Evolutionary conservation across 345 rosid genomes (phyloP).

Genomic region (Streptanthus diversifolius): DNA sequence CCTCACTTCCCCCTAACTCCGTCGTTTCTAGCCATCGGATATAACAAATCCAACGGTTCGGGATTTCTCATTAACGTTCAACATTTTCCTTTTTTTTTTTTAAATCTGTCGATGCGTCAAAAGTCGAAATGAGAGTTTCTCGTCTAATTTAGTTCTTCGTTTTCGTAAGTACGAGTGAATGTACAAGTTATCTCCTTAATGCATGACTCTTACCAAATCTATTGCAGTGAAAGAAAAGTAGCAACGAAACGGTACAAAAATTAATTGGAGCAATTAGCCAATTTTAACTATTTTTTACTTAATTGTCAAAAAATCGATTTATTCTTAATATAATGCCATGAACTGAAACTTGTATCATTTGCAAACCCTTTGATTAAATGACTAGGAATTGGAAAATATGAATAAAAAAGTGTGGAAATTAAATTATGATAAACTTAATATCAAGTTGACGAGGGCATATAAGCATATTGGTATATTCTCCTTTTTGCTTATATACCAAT

Average conservation of each 20-base stretch:
- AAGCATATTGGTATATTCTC: slow-evolving; percentile 30
- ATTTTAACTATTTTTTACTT: neutral
- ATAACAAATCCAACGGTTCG: slow-evolving; percentile 1
- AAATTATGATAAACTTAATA: neutral
- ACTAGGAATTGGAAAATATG: neutral
- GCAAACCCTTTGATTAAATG: neutral
- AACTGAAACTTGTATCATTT: neutral
- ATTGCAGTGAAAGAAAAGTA: neutral
- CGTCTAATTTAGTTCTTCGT: neutral
- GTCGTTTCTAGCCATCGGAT: slow-evolving; percentile 8
- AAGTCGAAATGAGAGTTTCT: neutral
- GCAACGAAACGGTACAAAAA: neutral
- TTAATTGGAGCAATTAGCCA: neutral
- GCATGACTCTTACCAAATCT: neutral
- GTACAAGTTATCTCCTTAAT: neutral
- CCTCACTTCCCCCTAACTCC: neutral
- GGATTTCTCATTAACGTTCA: neutral
- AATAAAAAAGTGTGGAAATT: neutral
- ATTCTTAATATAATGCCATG: neutral
- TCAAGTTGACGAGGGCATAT: slow-evolving; percentile 19
- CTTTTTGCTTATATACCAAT: neutral
- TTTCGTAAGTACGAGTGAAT: neutral
- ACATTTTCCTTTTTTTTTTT: neutral
- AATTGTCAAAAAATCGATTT: neutral
- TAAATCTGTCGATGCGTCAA: neutral